phyloP scores from a whole-genome alignment of 768 basidiomycete genomes.

The Ephemerocybe angulata region DNA sequence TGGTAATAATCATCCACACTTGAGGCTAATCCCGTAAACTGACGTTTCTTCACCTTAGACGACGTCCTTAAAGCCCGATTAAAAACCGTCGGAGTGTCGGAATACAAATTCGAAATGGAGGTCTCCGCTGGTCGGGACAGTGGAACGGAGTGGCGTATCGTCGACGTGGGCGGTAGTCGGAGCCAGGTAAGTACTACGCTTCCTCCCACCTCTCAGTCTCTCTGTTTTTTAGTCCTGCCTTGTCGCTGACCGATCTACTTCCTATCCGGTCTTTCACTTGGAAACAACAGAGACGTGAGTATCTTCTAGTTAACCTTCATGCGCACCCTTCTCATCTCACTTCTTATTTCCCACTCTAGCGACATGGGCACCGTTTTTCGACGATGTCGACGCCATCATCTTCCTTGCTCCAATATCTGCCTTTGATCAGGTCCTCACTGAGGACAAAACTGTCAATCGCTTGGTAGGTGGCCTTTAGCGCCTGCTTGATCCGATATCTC shows the following conservation, averaged over 20 bases:
- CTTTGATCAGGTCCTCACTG: conserved; percentile 67
- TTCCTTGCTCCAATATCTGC: conserved; percentile 75
- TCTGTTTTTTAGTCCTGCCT: not conserved
- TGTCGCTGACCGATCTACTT: too few relatives aligned
- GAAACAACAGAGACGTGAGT: conserved; percentile 21
- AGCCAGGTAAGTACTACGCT: conserved; percentile 49
- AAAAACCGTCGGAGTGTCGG: conserved; percentile 75
- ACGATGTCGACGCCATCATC: conserved; percentile 71
- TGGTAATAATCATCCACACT: conserved; percentile 34
- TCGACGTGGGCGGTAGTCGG: conserved; percentile 75
- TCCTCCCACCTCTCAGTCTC: not conserved
- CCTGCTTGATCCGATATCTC: not conserved
- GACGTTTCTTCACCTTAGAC: conserved; percentile 35
- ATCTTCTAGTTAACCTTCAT: not conserved
- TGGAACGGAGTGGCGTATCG: conserved; percentile 70
- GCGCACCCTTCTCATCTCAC: not conserved
- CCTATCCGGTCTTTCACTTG: not conserved
- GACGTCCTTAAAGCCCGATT: conserved; percentile 75
- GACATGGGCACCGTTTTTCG: conserved; percentile 71
- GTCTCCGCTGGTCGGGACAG: conserved; percentile 48
- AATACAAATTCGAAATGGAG: conserved; percentile 79
- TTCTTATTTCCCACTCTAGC: conserved; percentile 29
- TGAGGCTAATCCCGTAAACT: not conserved
- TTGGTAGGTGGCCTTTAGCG: conserved; percentile 33
- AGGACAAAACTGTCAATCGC: conserved; percentile 59